Evolutionary conservation across 805 yeast genomes (phyloP).

Genomic region (Barnettozyma wickerhamii): DNA sequence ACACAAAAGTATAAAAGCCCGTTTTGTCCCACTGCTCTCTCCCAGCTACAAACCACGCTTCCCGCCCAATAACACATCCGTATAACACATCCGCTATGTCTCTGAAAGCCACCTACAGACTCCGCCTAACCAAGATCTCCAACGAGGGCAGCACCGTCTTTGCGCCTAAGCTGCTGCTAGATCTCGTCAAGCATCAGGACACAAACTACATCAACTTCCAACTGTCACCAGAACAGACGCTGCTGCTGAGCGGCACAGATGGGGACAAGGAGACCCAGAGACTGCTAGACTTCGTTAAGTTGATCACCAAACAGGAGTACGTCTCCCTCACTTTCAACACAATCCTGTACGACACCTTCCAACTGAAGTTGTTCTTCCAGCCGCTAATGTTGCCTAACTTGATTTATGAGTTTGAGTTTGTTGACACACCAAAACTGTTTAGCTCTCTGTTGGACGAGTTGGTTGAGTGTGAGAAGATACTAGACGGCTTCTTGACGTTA

Average conservation of each 20-base stretch:
- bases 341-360: slow-evolving; percentile 1
- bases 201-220: slow-evolving; percentile 21
- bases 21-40: background rate
- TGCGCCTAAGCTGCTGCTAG: slow-evolving; percentile 2
- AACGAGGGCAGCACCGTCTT: slow-evolving; percentile 5
- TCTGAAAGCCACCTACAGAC: slow-evolving; percentile 1
- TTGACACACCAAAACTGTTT: slow-evolving; percentile 9
- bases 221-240: slow-evolving; percentile 1
- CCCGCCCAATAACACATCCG: background rate
- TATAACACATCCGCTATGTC: background rate
- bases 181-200: slow-evolving; percentile 14
- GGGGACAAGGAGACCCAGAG: slow-evolving; percentile 1
- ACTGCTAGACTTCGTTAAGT: slow-evolving; percentile 16
- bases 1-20: background rate
- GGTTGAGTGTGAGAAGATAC: slow-evolving; percentile 8
- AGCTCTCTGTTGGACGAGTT: slow-evolving; percentile 11
- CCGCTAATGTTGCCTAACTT: slow-evolving; percentile 22
- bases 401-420: slow-evolving; percentile 22
- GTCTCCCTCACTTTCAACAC: slow-evolving; percentile 15
- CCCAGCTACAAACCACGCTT: background rate
- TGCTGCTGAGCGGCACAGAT: background rate
- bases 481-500: slow-evolving; percentile 6
- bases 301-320: slow-evolving; percentile 22
- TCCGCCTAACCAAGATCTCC: slow-evolving; percentile 20
- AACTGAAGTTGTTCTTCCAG: slow-evolving; percentile 18